Evolutionary conservation across 108 stramenopile species (phyloP).

Genomic region (Parmales sp.): DNA sequence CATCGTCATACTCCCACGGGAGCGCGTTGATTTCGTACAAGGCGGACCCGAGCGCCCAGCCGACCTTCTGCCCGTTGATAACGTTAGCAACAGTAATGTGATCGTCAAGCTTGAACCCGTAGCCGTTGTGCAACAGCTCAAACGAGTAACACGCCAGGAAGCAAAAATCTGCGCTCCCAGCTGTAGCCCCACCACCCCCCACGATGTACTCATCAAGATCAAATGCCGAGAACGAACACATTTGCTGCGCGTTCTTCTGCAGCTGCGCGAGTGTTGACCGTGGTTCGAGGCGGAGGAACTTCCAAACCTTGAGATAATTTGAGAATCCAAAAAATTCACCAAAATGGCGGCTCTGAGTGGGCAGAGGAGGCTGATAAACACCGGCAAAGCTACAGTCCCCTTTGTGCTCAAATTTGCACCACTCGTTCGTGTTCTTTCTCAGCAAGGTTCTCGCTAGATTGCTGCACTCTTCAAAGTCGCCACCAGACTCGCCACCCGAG

Average conservation of each 20-base stretch:
- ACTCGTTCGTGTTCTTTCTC: constrained; percentile 45
- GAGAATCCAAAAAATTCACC: constrained; percentile 62
- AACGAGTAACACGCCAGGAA: constrained; percentile 63
- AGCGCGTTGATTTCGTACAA: constrained; percentile 84
- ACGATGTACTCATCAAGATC: constrained; percentile 46
- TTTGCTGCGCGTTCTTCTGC: constrained; percentile 26
- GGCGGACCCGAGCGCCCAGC: constrained; percentile 75
- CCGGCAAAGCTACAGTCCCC: constrained; percentile 81
- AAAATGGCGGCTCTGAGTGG: constrained; percentile 32
- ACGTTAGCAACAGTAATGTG: constrained; percentile 62
- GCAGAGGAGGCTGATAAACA: constrained; percentile 77
- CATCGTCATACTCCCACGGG: constrained; percentile 62
- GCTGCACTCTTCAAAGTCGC: constrained; percentile 47
- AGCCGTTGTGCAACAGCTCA: constrained; percentile 61
- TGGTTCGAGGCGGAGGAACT: constrained; percentile 42
- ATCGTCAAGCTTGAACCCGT: constrained; percentile 48
- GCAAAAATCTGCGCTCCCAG: constrained; percentile 48
- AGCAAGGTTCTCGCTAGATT: constrained; percentile 31
- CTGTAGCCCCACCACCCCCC: constrained; percentile 26
- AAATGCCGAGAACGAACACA: constrained; percentile 48
- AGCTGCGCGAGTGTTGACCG: constrained; percentile 36
- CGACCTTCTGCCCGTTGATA: constrained; percentile 62
- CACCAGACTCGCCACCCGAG: constrained; percentile 30
- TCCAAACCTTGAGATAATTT: constrained; percentile 49
- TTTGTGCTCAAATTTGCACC: constrained; percentile 74